A percentile compares a stretch with the other conserved stretches of the same genome.
Evolutionary conservation across 768 basidiomycete genomes (phyloP).

Genomic region (Lactifluus hygrophoroides): DNA sequence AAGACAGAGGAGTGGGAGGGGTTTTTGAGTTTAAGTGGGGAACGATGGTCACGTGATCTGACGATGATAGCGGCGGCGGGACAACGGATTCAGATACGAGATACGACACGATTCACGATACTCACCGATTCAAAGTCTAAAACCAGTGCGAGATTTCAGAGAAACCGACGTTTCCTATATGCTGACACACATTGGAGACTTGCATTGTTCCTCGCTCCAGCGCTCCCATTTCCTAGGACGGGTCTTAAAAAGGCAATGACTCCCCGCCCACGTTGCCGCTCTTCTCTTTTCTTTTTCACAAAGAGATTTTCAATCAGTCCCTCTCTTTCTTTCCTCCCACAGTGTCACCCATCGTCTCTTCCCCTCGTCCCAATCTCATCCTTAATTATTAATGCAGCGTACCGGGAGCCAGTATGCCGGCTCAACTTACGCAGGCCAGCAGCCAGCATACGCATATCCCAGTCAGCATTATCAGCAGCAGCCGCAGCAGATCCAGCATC

Average conservation of each 20-base stretch:
- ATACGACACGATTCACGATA: no score
- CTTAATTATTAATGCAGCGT: conserved; percentile 9
- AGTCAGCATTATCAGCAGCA: conserved; percentile 16
- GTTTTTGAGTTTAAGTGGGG: no score
- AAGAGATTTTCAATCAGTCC: neutral
- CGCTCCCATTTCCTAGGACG: neutral
- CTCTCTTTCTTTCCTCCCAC: conserved; percentile 8
- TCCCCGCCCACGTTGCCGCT: conserved; percentile 14
- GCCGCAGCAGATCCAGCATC: conserved; percentile 18
- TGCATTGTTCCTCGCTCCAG: neutral
- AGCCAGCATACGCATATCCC: conserved; percentile 7
- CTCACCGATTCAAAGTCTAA: no score
- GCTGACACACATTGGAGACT: no score
- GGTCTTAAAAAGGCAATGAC: conserved; percentile 19
- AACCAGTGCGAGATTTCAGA: no score
- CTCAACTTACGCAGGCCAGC: neutral
- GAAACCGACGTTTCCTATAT: no score
- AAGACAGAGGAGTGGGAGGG: no score
- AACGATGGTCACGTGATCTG: neutral
- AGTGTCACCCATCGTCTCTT: neutral
- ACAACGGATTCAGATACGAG: no score
- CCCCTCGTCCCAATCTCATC: neutral
- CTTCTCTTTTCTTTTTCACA: neutral
- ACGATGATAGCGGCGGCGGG: no score
- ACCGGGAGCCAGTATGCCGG: conserved; percentile 7